Evolutionary conservation across 805 yeast genomes (phyloP).

Genomic region (Pichia exigua): DNA sequence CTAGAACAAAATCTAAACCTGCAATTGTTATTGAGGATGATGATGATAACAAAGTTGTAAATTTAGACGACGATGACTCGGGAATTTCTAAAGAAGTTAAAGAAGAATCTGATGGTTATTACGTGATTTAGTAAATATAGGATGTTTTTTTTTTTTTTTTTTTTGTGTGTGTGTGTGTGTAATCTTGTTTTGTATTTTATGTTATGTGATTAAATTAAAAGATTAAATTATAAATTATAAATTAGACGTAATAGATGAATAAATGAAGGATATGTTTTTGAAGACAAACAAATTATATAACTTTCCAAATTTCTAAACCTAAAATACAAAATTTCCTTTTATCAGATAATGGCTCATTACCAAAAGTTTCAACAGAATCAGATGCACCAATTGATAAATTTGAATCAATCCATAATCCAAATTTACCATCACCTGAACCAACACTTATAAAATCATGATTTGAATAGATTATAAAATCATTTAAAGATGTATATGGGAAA

Average conservation of each 20-base stretch:
- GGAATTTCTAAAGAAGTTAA: constrained; percentile 4
- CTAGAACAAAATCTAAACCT: background rate
- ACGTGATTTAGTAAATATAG: background rate
- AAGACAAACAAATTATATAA: constrained; percentile 27
- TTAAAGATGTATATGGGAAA: constrained; percentile 79
- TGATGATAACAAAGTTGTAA: background rate
- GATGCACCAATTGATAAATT: constrained; percentile 71
- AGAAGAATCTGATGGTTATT: constrained; percentile 3
- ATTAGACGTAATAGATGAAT: background rate
- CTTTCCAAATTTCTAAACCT: constrained; percentile 81
- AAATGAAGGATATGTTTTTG: background rate
- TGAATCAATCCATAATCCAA: constrained; percentile 84
- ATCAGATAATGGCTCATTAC: constrained; percentile 62
- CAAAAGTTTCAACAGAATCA: constrained; percentile 75
- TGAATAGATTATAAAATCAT: constrained; percentile 80
- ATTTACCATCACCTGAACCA: constrained; percentile 90
- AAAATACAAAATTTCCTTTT: constrained; percentile 60
- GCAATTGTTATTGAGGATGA: background rate
- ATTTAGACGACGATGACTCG: constrained; percentile 2
- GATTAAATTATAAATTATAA: background rate
- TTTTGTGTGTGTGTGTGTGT: background rate
- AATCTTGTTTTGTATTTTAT: background rate
- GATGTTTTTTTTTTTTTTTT: background rate
- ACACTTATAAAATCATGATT: constrained; percentile 69
- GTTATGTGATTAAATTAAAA: background rate